Conservation (phyloP, 2,329 filamentous ascomycete genomes). For the Colletotrichum gloeosporioides region DNA sequence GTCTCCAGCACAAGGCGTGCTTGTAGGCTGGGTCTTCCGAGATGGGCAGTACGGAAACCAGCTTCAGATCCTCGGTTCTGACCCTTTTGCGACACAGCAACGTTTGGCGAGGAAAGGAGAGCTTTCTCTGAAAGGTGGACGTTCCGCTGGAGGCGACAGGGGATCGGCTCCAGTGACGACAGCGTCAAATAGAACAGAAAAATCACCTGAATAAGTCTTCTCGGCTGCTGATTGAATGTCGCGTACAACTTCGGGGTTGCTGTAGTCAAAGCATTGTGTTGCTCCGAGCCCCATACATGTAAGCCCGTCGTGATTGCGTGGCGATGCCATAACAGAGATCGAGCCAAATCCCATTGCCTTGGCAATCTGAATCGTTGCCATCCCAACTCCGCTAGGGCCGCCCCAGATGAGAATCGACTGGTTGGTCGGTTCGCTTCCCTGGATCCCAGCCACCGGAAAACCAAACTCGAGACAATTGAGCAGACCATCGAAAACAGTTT, state of each 20-base stretch:
- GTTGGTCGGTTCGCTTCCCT: not conserved
- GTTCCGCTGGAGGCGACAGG: not conserved
- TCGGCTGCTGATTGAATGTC: not conserved
- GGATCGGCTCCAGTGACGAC: not conserved
- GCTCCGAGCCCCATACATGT: slow-evolving; percentile 32
- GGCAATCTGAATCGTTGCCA: slow-evolving; percentile 39
- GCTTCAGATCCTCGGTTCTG: not conserved
- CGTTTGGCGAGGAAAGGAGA: not conserved
- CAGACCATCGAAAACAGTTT: too few relatives aligned
- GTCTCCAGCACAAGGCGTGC: not conserved
- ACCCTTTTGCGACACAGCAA: not conserved
- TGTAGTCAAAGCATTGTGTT: slow-evolving; percentile 37
- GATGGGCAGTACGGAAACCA: not conserved
- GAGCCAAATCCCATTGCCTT: slow-evolving; percentile 29
- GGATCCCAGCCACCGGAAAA: not conserved
- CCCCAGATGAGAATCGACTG: slow-evolving; percentile 38
- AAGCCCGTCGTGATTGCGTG: slow-evolving; percentile 33
- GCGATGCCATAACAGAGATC: slow-evolving; percentile 35
- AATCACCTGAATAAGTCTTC: not conserved
- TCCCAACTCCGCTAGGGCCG: slow-evolving; percentile 36
- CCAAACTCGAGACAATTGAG: not conserved
- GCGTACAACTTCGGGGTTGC: not conserved
- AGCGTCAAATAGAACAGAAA: not conserved
- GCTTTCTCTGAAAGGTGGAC: not conserved
- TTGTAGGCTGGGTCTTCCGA: not conserved